Evolutionary conservation across 169 alveolate genomes (phyloP).

Genomic region (Plasmodium gonderi): DNA sequence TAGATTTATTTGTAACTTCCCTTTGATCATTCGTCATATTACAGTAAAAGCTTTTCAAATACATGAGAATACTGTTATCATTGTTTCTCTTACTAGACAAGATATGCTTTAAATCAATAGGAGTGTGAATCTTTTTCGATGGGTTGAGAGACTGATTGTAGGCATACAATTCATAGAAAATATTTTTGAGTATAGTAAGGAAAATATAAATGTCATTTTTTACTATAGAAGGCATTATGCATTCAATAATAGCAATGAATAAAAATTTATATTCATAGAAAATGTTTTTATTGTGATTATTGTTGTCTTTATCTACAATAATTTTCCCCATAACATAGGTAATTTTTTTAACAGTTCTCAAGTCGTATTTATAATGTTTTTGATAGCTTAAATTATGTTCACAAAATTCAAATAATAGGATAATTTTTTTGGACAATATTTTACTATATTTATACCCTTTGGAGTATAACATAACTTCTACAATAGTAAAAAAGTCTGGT

Average conservation of each 20-base stretch:
- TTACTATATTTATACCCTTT: conserved; percentile 96
- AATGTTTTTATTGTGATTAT: conserved; percentile 6
- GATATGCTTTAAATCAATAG: conserved; percentile 28
- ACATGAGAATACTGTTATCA: conserved; percentile 37
- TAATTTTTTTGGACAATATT: conserved; percentile 93
- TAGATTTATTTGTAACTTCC: neutral
- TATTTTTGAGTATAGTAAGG: conserved; percentile 52
- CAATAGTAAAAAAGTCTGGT: conserved; percentile 92
- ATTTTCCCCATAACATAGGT: conserved; percentile 93
- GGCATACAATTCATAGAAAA: conserved; percentile 57
- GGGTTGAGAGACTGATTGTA: conserved; percentile 51
- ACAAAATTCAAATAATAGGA: conserved; percentile 95
- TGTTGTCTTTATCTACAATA: conserved; percentile 7
- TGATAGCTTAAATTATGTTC: conserved; percentile 92
- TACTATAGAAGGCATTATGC: conserved; percentile 74
- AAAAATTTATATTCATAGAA: conserved; percentile 66
- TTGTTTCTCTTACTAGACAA: conserved; percentile 44
- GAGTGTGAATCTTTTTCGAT: neutral
- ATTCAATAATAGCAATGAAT: conserved; percentile 67
- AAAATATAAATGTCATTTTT: conserved; percentile 56
- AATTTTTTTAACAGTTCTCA: conserved; percentile 96
- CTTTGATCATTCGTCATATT: conserved; percentile 37
- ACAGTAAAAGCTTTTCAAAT: conserved; percentile 51
- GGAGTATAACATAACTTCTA: conserved; percentile 94
- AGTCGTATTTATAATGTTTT: conserved; percentile 98